Percentiles rank a stretch among this genome's conserved stretches.
These are phyloP conservation scores for Pyricularia sp. DNA, from an alignment of 2,329 filamentous ascomycete genomes.

Conservation along the genomic window DNA sequence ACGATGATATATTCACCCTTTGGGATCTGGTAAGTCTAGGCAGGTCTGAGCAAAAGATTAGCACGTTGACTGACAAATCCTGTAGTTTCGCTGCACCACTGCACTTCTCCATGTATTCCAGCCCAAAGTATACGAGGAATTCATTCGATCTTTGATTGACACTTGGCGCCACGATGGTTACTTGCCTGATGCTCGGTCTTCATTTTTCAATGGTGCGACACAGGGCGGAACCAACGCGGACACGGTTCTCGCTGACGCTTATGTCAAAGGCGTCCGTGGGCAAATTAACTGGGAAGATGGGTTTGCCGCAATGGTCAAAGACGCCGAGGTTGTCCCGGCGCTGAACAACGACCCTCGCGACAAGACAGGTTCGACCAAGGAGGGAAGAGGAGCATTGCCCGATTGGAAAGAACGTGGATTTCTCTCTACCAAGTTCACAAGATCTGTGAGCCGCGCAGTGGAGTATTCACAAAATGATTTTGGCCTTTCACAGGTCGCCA, in stretches of 20 bases:
- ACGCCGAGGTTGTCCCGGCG: slow-evolving; percentile 53
- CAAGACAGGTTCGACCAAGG: slow-evolving; percentile 50
- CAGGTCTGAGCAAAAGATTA: slow-evolving; percentile 7
- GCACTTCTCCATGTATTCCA: slow-evolving; percentile 57
- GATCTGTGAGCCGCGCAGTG: slow-evolving; percentile 55
- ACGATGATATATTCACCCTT: slow-evolving; percentile 62
- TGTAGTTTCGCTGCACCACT: slow-evolving; percentile 51
- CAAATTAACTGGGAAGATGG: slow-evolving; percentile 55
- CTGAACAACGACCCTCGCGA: slow-evolving; percentile 51
- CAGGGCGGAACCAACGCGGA: slow-evolving; percentile 65
- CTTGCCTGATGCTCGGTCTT: slow-evolving; percentile 56
- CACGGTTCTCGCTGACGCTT: slow-evolving; percentile 64
- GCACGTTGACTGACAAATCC: background rate
- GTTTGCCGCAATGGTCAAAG: slow-evolving; percentile 54
- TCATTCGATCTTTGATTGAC: slow-evolving; percentile 58
- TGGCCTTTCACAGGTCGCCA: slow-evolving; percentile 51
- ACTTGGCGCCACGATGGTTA: slow-evolving; percentile 57
- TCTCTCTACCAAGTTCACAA: slow-evolving; percentile 51
- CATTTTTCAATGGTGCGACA: slow-evolving; percentile 58
- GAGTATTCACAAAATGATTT: slow-evolving; percentile 62
- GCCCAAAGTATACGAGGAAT: slow-evolving; percentile 52
- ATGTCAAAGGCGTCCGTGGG: slow-evolving; percentile 56
- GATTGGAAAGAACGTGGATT: slow-evolving; percentile 59
- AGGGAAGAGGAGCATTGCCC: slow-evolving; percentile 58
- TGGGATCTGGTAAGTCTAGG: slow-evolving; percentile 40